Evolutionary conservation across 108 stramenopile species (phyloP), one percentile per base, ranked within the genome.

Genomic region (Cyclostephanos tholiformis): DNA sequence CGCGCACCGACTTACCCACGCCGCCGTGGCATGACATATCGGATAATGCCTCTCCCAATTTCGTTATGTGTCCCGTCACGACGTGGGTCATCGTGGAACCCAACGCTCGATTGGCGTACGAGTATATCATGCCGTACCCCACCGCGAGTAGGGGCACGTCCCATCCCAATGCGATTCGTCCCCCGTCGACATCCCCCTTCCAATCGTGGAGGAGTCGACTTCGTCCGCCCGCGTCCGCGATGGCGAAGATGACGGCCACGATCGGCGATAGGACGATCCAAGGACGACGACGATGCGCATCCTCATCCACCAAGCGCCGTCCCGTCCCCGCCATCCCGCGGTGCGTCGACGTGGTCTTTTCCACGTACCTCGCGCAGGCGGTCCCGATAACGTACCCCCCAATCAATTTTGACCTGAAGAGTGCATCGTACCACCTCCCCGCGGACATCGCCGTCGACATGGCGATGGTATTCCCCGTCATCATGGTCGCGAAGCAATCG

Each of bases 391-490:
- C 39, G 44, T 39, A 77, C 17, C 76, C 53, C 16, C 36, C 63
- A 39, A 78, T 13, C n/a, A 78, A 22, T n/a, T 59, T 59, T 13
- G 50, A 66, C 39, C 57, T 63, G 49, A 58, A 66, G 30, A 65
- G 36, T 0, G 57, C 64, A 19, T 71, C 70, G 1, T 35, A 59
- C 77, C 69, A 64, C 11, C 67, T 46, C 44, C 52, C 19, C 52
- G 61, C 65, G 11, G 57, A 65, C 38, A 71, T 2, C 8, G 65
- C 57, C 6, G 71, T 65, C 19, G 70, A 65, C 48, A 65, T 20
- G n/a, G 56, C 30, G 2, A 78, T 52, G 17, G 67, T 62, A 55
- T 78, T 78, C 22, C 77, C 77, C 17, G 70, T 78, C 77, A 78
- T 78, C 77, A 78, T 78, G 25, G 70, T 51, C n/a, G 59, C 25